A percentile compares a stretch with the other conserved stretches of the same genome.
These are phyloP conservation scores for Monilinia fructicola DNA, from an alignment of 2,329 filamentous ascomycete genomes.

Conservation along the genomic window DNA sequence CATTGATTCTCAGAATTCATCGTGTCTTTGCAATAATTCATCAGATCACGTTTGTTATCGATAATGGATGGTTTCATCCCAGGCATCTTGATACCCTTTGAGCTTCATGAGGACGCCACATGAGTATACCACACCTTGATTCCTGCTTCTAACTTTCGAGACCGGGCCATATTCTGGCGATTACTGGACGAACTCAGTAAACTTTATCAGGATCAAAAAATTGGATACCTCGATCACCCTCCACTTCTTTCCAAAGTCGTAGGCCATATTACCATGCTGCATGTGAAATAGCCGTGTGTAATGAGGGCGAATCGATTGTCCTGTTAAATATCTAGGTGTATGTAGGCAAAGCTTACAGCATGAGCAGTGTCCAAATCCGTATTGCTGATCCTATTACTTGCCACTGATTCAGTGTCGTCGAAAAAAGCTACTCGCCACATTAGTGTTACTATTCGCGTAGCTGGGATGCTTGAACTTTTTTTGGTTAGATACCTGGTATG, in stretches of 20 bases:
- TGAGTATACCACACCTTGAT: not conserved
- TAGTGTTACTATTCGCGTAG: not conserved
- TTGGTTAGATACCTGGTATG: not conserved
- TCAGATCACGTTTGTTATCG: slow-evolving; percentile 3
- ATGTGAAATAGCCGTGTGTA: not conserved
- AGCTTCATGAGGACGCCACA: slow-evolving; percentile 20
- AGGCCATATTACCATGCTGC: not conserved
- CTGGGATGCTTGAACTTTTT: slow-evolving; percentile 7
- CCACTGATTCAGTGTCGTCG: not conserved
- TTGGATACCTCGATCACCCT: too few species aligned
- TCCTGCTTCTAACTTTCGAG: not conserved
- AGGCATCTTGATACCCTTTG: slow-evolving; percentile 17
- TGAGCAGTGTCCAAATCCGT: not conserved
- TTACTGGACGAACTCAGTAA: slow-evolving; percentile 17
- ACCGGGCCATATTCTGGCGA: not conserved
- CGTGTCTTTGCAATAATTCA: not conserved
- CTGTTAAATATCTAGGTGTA: not conserved
- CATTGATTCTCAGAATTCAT: not conserved
- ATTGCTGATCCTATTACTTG: not conserved
- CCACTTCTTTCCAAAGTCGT: not conserved
- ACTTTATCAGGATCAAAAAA: not conserved
- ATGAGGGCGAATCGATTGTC: slow-evolving; percentile 4
- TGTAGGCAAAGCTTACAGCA: not conserved
- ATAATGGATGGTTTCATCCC: slow-evolving; percentile 18
- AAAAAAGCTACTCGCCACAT: not conserved